Evolutionary conservation across 768 basidiomycete genomes (phyloP).

Genomic region (Gelatoporia subvermispora): DNA sequence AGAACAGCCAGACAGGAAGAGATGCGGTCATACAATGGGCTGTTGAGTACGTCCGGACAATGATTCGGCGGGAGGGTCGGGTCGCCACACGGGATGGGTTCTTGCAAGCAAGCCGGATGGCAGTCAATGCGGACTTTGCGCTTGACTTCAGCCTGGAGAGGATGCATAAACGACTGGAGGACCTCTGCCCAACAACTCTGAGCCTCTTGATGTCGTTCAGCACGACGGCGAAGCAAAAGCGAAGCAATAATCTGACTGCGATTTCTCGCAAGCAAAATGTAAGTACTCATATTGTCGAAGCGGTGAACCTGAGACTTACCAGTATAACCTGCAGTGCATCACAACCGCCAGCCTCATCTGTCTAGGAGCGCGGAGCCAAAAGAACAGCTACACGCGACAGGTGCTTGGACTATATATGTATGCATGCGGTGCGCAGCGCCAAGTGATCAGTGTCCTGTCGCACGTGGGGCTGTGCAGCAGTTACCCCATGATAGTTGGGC

Average conservation of each 20-base stretch:
- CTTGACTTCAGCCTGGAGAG: not conserved
- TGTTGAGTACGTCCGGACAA: constrained; percentile 11
- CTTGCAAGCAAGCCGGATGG: not conserved
- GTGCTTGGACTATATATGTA: constrained; percentile 27
- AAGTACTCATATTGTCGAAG: constrained; percentile 1
- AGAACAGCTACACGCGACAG: constrained; percentile 24
- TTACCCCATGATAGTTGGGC: constrained; percentile 20
- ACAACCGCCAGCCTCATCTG: too few relatives aligned
- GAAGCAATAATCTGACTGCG: not conserved
- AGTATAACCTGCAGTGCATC: too few relatives aligned
- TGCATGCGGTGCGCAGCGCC: constrained; percentile 26
- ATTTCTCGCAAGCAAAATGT: constrained; percentile 10
- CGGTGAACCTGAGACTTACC: too few relatives aligned
- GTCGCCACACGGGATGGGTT: not conserved
- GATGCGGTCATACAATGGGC: constrained; percentile 22
- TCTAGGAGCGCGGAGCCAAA: constrained; percentile 27
- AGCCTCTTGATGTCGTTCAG: constrained; percentile 8
- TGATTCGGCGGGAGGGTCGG: constrained; percentile 8
- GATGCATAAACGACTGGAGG: not conserved
- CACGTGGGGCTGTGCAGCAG: constrained; percentile 25
- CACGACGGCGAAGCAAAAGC: constrained; percentile 12
- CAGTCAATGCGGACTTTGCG: constrained; percentile 1
- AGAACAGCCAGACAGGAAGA: constrained; percentile 12
- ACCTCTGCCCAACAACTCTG: constrained; percentile 6
- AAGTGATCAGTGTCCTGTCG: constrained; percentile 24